Conservation (phyloP, 371 early-diverging fungal species). For the Apophysomyces variabilis region DNA sequence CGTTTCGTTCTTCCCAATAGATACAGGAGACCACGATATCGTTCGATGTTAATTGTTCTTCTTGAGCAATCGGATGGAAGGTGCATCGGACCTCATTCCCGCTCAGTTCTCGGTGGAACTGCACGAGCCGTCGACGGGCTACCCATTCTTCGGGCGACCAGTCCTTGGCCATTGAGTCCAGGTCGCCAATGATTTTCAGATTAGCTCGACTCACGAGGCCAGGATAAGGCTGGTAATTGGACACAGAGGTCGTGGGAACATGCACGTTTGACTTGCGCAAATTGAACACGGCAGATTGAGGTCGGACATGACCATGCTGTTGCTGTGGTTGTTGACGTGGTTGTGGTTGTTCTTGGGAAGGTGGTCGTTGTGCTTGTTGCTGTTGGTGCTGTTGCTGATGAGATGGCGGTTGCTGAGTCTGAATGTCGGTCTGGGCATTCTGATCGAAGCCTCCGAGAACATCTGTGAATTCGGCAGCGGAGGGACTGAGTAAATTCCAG, state of each 20-base stretch:
- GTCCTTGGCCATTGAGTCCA: conserved; percentile 57
- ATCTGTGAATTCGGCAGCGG: conserved; percentile 7
- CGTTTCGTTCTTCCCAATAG: conserved; percentile 74
- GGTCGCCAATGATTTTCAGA: conserved; percentile 62
- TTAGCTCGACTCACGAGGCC: conserved; percentile 69
- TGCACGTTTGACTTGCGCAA: conserved; percentile 8
- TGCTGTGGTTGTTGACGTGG: too few relatives aligned
- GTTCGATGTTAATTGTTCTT: conserved; percentile 50
- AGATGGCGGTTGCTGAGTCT: neutral
- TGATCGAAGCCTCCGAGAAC: conserved; percentile 5
- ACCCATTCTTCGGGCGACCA: conserved; percentile 64
- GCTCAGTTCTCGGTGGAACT: conserved; percentile 72
- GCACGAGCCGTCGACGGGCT: conserved; percentile 69
- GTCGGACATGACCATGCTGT: neutral
- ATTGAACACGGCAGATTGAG: conserved; percentile 14
- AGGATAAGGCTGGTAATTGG: conserved; percentile 51
- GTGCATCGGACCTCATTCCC: conserved; percentile 65
- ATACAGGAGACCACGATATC: conserved; percentile 79
- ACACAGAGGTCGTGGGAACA: conserved; percentile 15
- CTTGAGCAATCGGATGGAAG: conserved; percentile 66
- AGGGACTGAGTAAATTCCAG: conserved; percentile 1
- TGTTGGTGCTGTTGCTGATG: neutral
- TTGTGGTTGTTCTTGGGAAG: neutral
- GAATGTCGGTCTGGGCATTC: conserved; percentile 4
- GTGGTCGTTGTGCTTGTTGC: conserved; percentile 1